A percentile compares a stretch with the other conserved stretches of the same genome.
Evolutionary conservation across 2,329 filamentous ascomycete genomes (phyloP).

Genomic region (Pyrenophora teres): DNA sequence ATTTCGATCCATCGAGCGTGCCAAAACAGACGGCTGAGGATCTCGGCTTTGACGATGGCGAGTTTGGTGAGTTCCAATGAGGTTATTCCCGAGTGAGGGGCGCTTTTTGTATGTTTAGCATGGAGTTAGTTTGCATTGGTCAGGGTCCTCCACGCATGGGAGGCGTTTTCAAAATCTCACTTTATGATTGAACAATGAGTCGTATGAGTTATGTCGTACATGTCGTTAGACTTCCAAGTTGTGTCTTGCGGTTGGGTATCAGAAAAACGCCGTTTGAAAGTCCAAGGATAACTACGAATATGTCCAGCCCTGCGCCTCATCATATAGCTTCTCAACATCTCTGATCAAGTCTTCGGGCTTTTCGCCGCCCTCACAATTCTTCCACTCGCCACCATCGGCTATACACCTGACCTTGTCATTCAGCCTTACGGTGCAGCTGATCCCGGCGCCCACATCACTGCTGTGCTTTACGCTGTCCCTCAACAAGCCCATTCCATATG

Average conservation of each 20-base stretch:
- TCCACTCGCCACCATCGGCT: constrained; percentile 78
- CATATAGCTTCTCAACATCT: constrained; percentile 74
- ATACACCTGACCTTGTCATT: constrained; percentile 83
- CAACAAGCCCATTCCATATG: constrained; percentile 69
- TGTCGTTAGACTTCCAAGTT: background rate
- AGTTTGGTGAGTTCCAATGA: constrained; percentile 80
- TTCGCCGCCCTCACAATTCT: constrained; percentile 71
- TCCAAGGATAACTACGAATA: constrained; percentile 7
- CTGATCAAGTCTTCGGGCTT: constrained; percentile 73
- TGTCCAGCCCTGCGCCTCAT: constrained; percentile 38
- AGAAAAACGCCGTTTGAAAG: background rate
- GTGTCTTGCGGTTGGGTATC: constrained; percentile 3
- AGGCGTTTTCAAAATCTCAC: constrained; percentile 17
- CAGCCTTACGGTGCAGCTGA: constrained; percentile 62
- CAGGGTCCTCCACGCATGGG: constrained; percentile 20
- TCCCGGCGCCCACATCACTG: constrained; percentile 53
- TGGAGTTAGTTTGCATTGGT: constrained; percentile 20
- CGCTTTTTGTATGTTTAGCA: constrained; percentile 22
- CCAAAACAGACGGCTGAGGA: constrained; percentile 56
- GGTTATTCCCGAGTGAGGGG: background rate
- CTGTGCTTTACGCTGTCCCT: constrained; percentile 69
- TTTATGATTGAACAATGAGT: background rate
- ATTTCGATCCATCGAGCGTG: constrained; percentile 29
- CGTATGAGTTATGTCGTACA: background rate
- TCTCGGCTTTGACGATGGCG: constrained; percentile 82